Evolutionary conservation across 179 eudicot species (phyloP).

Genomic region (Camellia oleifera): DNA sequence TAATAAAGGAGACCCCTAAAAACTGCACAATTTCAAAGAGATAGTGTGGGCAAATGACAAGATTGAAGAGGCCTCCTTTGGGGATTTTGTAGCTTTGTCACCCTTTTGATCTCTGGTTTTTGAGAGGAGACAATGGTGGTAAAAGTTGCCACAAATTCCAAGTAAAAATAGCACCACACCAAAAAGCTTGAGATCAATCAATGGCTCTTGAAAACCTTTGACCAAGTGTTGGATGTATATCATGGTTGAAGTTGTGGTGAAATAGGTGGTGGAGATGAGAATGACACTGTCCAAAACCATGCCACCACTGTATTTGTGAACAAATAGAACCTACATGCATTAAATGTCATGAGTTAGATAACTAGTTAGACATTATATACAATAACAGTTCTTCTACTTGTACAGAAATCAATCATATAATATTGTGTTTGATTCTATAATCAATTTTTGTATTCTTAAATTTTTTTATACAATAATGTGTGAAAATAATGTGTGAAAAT

Average conservation of each 20-base stretch:
- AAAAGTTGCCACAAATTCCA: constrained; percentile 48
- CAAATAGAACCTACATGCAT: constrained; percentile 23
- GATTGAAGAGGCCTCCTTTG: constrained; percentile 51
- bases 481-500: too few relatives aligned
- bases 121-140: constrained; percentile 57
- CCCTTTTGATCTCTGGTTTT: constrained; percentile 33
- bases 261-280: constrained; percentile 22
- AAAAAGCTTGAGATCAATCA: constrained; percentile 23
- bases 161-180: constrained; percentile 19
- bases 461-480: too few relatives aligned
- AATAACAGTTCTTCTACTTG: too few relatives aligned
- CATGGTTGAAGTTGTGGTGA: constrained; percentile 16
- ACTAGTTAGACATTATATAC: too few relatives aligned
- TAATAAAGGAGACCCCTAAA: constrained; percentile 50
- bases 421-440: too few relatives aligned
- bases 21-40: constrained; percentile 54
- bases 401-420: too few relatives aligned
- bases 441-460: too few relatives aligned
- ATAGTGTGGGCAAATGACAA: constrained; percentile 67
- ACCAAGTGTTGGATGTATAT: constrained; percentile 22
- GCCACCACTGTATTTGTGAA: constrained; percentile 39
- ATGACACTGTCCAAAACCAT: constrained; percentile 20
- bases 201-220: constrained; percentile 24
- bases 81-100: constrained; percentile 63
- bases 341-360: too few relatives aligned